Conservation (phyloP, 345 rosid species). For the Murraya paniculata region DNA sequence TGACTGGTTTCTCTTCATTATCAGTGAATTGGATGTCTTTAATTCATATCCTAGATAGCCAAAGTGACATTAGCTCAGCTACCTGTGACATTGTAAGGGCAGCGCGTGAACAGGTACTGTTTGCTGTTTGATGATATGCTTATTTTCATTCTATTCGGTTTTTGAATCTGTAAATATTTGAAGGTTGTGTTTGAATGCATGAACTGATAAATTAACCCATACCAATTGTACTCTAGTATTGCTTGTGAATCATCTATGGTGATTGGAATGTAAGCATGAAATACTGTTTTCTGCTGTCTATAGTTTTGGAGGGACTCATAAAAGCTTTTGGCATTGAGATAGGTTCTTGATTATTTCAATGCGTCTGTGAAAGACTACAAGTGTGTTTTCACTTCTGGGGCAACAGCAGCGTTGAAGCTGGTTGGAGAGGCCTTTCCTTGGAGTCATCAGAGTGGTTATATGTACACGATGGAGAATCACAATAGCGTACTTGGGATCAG, state of each 20-base stretch:
- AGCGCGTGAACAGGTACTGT: conserved; percentile 77
- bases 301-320: conserved; percentile 1
- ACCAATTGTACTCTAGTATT: neutral
- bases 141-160: neutral
- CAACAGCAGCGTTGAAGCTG: conserved; percentile 87
- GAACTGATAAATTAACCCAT: neutral
- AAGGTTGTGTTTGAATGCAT: neutral
- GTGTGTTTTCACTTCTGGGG: conserved; percentile 95
- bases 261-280: neutral
- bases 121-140: neutral
- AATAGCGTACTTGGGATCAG: conserved; percentile 97
- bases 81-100: conserved; percentile 59
- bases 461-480: conserved; percentile 93
- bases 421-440: conserved; percentile 96
- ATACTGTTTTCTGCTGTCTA: neutral
- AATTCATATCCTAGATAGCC: conserved; percentile 61
- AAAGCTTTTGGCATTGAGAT: conserved; percentile 1
- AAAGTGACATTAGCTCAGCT: conserved; percentile 67
- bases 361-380: conserved; percentile 80
- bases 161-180: neutral
- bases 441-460: conserved; percentile 58
- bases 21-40: conserved; percentile 27
- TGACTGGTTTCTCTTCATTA: neutral
- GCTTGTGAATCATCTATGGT: neutral
- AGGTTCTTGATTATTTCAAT: conserved; percentile 89